phyloP scores from a whole-genome alignment of 345 rosid genomes.

The Gynandropsis gynandra region DNA sequence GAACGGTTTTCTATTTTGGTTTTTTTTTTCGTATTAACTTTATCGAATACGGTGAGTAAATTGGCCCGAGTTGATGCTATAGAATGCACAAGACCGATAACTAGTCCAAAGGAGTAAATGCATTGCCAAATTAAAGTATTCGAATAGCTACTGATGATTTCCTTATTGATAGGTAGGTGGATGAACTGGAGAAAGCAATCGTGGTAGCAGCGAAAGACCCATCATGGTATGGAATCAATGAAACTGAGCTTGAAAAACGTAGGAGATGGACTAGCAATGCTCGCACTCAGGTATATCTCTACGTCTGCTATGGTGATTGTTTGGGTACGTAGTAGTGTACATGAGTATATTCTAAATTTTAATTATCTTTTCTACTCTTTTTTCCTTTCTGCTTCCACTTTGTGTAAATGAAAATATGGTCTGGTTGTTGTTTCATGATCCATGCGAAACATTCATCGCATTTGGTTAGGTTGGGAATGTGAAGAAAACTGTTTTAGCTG shows the following conservation, averaged over 20 bases:
- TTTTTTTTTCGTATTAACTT: not conserved
- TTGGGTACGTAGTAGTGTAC: not conserved
- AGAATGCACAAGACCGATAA: constrained; percentile 8
- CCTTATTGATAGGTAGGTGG: constrained; percentile 85
- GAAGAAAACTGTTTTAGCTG: constrained; percentile 60
- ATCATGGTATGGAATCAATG: constrained; percentile 79
- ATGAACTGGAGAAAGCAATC: constrained; percentile 91
- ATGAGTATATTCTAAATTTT: too few relatives aligned
- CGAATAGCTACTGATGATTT: constrained; percentile 40
- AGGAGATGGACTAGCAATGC: constrained; percentile 91
- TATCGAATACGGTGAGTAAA: constrained; percentile 7
- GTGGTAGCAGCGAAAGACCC: constrained; percentile 86
- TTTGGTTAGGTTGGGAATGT: constrained; percentile 55
- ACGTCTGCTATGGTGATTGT: constrained; percentile 7
- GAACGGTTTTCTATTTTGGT: not conserved
- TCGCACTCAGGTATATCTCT: constrained; percentile 53
- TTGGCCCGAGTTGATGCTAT: constrained; percentile 7
- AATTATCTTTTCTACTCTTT: too few relatives aligned
- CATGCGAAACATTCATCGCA: constrained; percentile 19
- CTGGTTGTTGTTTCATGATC: constrained; percentile 9
- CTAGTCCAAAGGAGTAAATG: not conserved
- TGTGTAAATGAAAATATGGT: too few relatives aligned
- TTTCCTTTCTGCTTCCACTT: too few relatives aligned
- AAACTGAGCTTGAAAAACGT: constrained; percentile 75
- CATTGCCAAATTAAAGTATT: constrained; percentile 3